These are phyloP conservation scores for Xylaria sp. DNA, from an alignment of 2,329 filamentous ascomycete species.

Conservation along the genomic window DNA sequence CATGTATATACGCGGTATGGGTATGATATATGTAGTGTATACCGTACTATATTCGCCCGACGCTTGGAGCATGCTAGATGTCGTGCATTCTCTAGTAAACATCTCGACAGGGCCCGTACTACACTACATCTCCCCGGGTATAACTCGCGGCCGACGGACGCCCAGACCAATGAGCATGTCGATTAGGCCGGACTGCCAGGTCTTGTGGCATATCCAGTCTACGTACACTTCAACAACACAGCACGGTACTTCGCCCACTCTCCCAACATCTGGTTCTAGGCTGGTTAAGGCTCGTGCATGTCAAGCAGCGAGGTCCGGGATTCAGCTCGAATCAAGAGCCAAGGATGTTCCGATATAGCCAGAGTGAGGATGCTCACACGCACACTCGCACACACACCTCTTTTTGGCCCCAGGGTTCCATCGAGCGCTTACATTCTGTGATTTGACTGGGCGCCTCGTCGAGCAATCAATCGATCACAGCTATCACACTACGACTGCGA, in stretches of 20 bases:
- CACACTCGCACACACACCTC: slow-evolving; percentile 28
- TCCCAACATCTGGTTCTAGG: not conserved
- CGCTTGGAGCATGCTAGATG: slow-evolving; percentile 5
- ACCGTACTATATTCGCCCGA: not conserved
- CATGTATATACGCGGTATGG: not conserved
- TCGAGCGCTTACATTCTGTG: slow-evolving; percentile 38
- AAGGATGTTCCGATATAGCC: slow-evolving; percentile 9
- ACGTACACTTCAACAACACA: no score
- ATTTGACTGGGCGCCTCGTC: slow-evolving; percentile 17
- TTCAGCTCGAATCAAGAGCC: slow-evolving; percentile 11
- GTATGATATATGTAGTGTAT: not conserved
- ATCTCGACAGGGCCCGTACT: slow-evolving; percentile 16
- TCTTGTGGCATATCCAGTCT: not conserved
- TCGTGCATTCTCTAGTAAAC: slow-evolving; percentile 18
- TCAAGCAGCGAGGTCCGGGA: not conserved
- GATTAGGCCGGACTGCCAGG: not conserved
- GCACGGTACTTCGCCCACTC: no score
- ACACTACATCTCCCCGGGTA: not conserved
- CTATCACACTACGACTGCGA: slow-evolving; percentile 22
- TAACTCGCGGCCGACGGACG: slow-evolving; percentile 1
- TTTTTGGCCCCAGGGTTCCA: slow-evolving; percentile 33
- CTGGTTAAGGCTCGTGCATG: not conserved
- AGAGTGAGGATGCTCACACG: slow-evolving; percentile 22
- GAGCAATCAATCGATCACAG: slow-evolving; percentile 9
- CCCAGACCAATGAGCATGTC: slow-evolving; percentile 4